Percentiles rank a stretch among this genome's conserved stretches.
phyloP scores from a whole-genome alignment of 2,329 filamentous ascomycete genomes.

The Aspergillus hortae region DNA sequence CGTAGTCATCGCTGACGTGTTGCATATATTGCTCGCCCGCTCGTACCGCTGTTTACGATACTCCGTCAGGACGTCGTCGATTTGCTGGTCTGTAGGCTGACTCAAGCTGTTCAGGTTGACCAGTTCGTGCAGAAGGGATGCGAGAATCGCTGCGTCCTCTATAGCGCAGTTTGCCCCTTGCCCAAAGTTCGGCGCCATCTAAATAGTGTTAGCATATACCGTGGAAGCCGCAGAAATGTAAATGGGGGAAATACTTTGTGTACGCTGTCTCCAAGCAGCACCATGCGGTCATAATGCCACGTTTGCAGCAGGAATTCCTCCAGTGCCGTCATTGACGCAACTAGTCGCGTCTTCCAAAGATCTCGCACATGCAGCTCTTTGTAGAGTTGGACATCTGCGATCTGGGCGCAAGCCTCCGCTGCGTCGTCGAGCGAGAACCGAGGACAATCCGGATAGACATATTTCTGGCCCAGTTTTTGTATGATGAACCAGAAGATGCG shows the following conservation, averaged over 20 bases:
- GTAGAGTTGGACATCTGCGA: slow-evolving; percentile 13
- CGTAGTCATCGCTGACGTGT: slow-evolving; percentile 9
- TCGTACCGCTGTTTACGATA: slow-evolving; percentile 12
- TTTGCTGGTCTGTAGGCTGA: slow-evolving; percentile 1
- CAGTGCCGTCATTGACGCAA: slow-evolving; percentile 18
- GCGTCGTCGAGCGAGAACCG: slow-evolving; percentile 22
- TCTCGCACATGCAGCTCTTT: slow-evolving; percentile 17
- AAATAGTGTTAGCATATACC: background rate
- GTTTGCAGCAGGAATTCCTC: slow-evolving; percentile 24
- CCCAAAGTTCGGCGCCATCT: slow-evolving; percentile 36
- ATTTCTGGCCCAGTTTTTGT: slow-evolving; percentile 20
- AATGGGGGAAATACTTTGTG: slow-evolving; percentile 19
- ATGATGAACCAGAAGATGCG: slow-evolving; percentile 27
- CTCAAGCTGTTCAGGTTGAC: background rate
- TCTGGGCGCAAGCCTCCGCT: slow-evolving; percentile 3
- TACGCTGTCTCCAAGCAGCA: slow-evolving; percentile 24
- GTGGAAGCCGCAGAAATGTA: background rate
- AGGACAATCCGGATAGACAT: slow-evolving; percentile 18
- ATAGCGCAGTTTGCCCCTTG: slow-evolving; percentile 44
- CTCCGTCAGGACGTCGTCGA: slow-evolving; percentile 3
- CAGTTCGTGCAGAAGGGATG: slow-evolving; percentile 26
- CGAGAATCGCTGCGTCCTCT: slow-evolving; percentile 36
- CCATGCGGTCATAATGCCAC: slow-evolving; percentile 22
- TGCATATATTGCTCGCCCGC: slow-evolving; percentile 14
- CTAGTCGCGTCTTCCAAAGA: slow-evolving; percentile 19